Conservation (phyloP, 768 basidiomycete genomes). For the Leccinum variicolor region DNA sequence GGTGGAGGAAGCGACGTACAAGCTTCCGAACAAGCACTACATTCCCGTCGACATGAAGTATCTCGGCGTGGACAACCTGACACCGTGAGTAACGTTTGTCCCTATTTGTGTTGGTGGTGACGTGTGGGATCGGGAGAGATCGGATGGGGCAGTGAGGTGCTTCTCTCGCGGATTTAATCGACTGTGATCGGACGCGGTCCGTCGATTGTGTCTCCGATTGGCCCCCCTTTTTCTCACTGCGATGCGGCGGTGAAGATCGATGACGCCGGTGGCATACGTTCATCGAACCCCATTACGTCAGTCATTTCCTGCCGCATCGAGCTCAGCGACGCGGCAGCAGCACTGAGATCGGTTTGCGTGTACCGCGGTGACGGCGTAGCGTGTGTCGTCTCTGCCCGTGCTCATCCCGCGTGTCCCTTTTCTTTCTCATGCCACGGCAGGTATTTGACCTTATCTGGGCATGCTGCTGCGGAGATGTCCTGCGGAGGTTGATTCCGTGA, state of each 20-base stretch:
- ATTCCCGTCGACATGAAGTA: slow-evolving; percentile 83
- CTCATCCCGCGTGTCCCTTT: not conserved
- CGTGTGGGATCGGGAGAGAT: slow-evolving; percentile 16
- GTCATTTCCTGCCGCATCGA: not conserved
- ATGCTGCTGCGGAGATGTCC: slow-evolving; percentile 11
- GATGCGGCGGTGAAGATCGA: slow-evolving; percentile 23
- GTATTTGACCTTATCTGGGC: slow-evolving; percentile 2
- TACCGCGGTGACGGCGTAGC: slow-evolving; percentile 15
- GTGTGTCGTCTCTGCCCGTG: not conserved
- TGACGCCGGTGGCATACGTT: slow-evolving; percentile 28
- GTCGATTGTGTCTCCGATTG: slow-evolving; percentile 8
- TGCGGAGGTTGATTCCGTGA: slow-evolving; percentile 6
- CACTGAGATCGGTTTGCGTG: slow-evolving; percentile 1
- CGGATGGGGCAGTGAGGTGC: slow-evolving; percentile 2
- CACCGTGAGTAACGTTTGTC: slow-evolving; percentile 46
- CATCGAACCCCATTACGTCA: slow-evolving; percentile 23
- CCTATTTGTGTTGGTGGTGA: slow-evolving; percentile 10
- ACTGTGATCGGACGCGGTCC: not conserved
- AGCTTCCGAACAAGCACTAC: slow-evolving; percentile 93
- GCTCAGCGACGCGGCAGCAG: not conserved
- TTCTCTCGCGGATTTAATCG: not conserved
- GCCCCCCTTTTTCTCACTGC: not conserved
- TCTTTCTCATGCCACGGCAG: slow-evolving; percentile 1
- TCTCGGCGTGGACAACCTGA: slow-evolving; percentile 64
- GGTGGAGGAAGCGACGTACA: slow-evolving; percentile 63